Evolutionary conservation across 306 rosid species (phyloP).

Genomic region (Castanea sativa): DNA sequence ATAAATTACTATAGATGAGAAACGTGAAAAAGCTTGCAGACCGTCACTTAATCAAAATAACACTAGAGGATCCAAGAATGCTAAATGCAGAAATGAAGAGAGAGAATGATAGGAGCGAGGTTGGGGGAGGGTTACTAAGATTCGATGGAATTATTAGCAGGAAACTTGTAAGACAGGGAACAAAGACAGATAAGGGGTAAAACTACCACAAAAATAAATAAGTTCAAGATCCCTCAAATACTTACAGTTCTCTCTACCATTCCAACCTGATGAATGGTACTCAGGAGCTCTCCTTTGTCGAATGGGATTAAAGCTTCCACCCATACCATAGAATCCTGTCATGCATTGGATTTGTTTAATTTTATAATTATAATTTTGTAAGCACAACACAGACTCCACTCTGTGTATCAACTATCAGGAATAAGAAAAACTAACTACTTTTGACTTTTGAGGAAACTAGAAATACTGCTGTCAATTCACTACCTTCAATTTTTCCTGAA

Average conservation of each 20-base stretch:
- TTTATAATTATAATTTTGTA: not conserved
- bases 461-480: slow-evolving; percentile 14
- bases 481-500: slow-evolving; percentile 86
- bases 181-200: not conserved
- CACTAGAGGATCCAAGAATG: not conserved
- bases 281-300: slow-evolving; percentile 88
- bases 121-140: not conserved
- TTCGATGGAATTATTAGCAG: not conserved
- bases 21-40: no score
- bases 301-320: slow-evolving; percentile 95
- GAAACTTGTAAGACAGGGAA: not conserved
- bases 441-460: not conserved
- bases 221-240: slow-evolving; percentile 15
- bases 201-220: not conserved
- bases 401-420: not conserved
- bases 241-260: slow-evolving; percentile 94
- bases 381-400: not conserved
- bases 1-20: no score
- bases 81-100: not conserved
- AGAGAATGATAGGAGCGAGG: not conserved
- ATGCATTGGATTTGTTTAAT: slow-evolving; percentile 7
- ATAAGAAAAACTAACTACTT: not conserved
- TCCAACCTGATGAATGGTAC: slow-evolving; percentile 90
- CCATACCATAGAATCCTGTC: slow-evolving; percentile 93
- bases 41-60: not conserved